Base-by-base conservation (phyloP, 345 rosid species). In the Boechera divaricarpa region DNA sequence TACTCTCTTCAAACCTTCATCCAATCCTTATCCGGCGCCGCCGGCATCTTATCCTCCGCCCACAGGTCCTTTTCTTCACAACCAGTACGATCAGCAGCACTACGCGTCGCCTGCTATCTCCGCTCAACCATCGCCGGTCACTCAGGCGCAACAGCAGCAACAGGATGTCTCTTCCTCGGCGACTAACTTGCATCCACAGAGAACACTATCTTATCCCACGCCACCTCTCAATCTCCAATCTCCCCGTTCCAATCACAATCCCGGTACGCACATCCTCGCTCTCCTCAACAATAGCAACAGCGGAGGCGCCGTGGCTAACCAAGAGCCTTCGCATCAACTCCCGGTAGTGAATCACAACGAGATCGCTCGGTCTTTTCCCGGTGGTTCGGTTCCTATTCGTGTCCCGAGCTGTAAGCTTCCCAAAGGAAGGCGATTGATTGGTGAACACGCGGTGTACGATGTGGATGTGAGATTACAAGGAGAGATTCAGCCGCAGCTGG, bases 401-500 rank as follows among this genome's bases (percentile, higher is more conserved):
- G 77, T 83, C 59, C 88, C 78, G 41, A 85, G 90, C 76, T 80
- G 82, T 36, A 86, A 86, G 83, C 15, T 78, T 28, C 90, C 96
- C 4, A 83, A 54, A 44, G 98, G 97, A 35, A 83, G 92, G 77
- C 82, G 87, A 55, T 62, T 92, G 80, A 69, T 48, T 11, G 98
- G 94, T 47, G 83, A 70, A 24, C 77, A 77, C 44, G 87, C 82
- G 4, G 85, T 75, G 10, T 91, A 91, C 54, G 97, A 92, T 77
- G 88, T 92, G 2, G 92, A 89, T 65, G 83, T 72, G 51, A 77
- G 88, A 77, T 31, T 86, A 65, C 87, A 77, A 2, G 97, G 93
- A 10, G 96, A 88, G 84, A 73, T 77, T 63, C 94, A 89, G 79
- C 91, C 96, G 1, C 90, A 89, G 85, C 96, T 95, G 2, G 99